Evolutionary conservation across 805 yeast species (phyloP), one percentile per base, ranked within the genome.

Genomic region (Dipodascopsis uninucleata): DNA sequence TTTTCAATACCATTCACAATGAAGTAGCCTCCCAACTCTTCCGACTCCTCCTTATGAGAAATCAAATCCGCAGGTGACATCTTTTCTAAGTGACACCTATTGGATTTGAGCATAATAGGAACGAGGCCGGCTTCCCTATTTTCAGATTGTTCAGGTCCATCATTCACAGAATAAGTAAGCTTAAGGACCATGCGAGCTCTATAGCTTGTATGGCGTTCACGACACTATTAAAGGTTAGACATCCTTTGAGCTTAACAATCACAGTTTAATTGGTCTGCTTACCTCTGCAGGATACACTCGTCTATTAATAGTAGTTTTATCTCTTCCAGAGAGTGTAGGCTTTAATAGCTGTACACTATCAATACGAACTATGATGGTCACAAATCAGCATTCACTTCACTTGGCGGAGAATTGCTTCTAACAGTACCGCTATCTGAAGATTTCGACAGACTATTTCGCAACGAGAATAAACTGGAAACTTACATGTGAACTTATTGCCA

Each of bases 1-100:
- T 93, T 93, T 68, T 93, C 98, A 58, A 90, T 89, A 73, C 98
- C 98, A 64, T 90, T 90, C 50, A 90, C 89, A 57, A 88, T 78
- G 66, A 93, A 93, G 66, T 93, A 93, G 31, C 98, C 98, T 53
- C 98, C 98, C 50, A 88, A 71, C 64, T 93, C 98, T 65, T 93
- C 98, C 31, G 86, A 77, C 67, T 93, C 98, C 68, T 93, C 98
- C 62, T 81, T 82, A 48, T 70, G 72, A 18, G 74, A 68, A 6
- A 90, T 94, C 56, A 93, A 71, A 57, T 90, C 83, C 29, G 77
- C 72, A 9, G 98, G 97, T 0, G 94, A 76, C 67, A 88, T 62
- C 46, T 80, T 82, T 59, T 85, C 85, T 50, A 93, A 72, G 63
- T 93, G 96, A 65, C 98, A 93, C 67, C 96, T 76, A 65, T 89